These are phyloP conservation scores for Collybiopsis confluens DNA, from an alignment of 768 basidiomycete genomes.

Conservation along the genomic window DNA sequence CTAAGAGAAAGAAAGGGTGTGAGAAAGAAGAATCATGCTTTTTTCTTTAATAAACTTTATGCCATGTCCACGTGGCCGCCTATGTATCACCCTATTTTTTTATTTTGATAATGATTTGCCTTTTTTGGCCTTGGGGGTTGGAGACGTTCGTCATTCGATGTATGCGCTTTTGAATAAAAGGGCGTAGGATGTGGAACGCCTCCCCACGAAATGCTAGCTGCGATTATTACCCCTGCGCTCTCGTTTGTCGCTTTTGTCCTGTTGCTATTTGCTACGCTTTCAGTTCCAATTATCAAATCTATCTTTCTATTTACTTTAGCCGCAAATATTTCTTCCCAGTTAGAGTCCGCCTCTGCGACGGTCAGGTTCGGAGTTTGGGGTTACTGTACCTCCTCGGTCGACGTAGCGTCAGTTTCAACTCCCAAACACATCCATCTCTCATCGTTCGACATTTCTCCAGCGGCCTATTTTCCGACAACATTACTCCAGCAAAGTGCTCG, in stretches of 20 bases:
- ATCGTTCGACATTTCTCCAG: conserved; percentile 24
- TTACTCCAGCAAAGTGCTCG: conserved; percentile 41
- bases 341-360: conserved; percentile 29
- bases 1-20: conserved; percentile 54
- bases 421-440: conserved; percentile 8
- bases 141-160: background rate
- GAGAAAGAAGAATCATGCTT: conserved; percentile 31
- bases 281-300: conserved; percentile 49
- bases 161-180: too few relatives aligned
- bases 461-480: conserved; percentile 35
- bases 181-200: too few relatives aligned
- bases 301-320: conserved; percentile 38
- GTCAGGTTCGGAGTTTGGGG: conserved; percentile 63
- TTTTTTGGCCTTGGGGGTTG: background rate
- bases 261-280: conserved; percentile 58
- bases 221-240: conserved; percentile 33
- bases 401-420: conserved; percentile 34
- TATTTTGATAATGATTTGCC: too few relatives aligned
- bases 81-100: too few relatives aligned
- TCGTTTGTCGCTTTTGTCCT: conserved; percentile 53
- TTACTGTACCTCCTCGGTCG: conserved; percentile 48
- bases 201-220: conserved; percentile 23
- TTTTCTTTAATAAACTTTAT: conserved; percentile 26
- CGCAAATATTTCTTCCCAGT: conserved; percentile 27
- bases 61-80: too few relatives aligned